Conservation (phyloP, 2,329 filamentous ascomycete genomes). For the Emmonsiellopsis sp. region DNA sequence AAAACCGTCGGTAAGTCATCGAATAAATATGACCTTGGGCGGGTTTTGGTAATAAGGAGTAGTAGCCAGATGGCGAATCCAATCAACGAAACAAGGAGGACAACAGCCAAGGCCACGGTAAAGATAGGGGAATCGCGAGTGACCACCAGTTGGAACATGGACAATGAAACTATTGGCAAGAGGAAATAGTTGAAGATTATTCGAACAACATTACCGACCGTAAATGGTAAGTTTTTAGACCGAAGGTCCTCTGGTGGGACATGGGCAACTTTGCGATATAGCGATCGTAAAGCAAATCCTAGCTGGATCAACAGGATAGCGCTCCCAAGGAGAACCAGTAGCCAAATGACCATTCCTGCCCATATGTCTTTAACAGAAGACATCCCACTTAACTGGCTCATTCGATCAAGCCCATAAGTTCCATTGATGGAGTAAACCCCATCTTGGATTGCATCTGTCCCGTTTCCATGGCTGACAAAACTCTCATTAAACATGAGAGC, state of each 20-base stretch:
- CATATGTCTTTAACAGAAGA: constrained; percentile 68
- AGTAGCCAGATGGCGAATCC: constrained; percentile 71
- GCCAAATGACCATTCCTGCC: constrained; percentile 89
- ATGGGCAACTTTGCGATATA: constrained; percentile 61
- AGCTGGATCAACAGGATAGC: constrained; percentile 64
- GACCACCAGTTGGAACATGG: constrained; percentile 83
- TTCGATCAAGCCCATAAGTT: constrained; percentile 67
- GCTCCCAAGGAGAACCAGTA: constrained; percentile 64
- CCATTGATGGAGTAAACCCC: constrained; percentile 78
- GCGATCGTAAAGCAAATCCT: constrained; percentile 68
- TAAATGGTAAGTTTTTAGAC: constrained; percentile 86
- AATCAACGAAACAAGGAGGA: constrained; percentile 65
- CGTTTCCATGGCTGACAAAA: constrained; percentile 61
- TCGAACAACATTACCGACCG: constrained; percentile 67
- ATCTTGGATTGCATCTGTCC: constrained; percentile 62
- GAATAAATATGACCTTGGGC: constrained; percentile 78
- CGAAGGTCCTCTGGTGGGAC: constrained; percentile 78
- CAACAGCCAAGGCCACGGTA: constrained; percentile 63
- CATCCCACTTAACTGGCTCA: constrained; percentile 79
- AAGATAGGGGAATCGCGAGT: constrained; percentile 58
- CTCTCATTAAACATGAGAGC: constrained; percentile 87
- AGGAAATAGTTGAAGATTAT: constrained; percentile 90
- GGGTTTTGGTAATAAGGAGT: constrained; percentile 67
- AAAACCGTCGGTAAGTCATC: constrained; percentile 87
- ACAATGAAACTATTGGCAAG: constrained; percentile 75